Conservation (phyloP, 352 stramenopile species). For the Phytophthora nicotianae region DNA sequence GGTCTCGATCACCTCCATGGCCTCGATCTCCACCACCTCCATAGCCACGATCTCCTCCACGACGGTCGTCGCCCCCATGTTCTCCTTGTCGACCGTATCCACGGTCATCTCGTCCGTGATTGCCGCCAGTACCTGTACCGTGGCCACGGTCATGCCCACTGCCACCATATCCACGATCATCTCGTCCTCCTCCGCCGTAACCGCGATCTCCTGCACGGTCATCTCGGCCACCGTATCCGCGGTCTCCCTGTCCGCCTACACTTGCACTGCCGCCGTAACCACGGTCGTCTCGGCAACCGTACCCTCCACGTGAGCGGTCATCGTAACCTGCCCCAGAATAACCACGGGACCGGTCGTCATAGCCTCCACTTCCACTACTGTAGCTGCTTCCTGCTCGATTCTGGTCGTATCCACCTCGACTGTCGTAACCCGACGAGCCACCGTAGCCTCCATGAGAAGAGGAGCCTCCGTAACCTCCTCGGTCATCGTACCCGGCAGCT, state of each 20-base stretch:
- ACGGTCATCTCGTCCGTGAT: constrained; percentile 22
- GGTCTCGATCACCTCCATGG: constrained; percentile 9
- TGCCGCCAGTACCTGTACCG: constrained; percentile 10
- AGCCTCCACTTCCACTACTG: constrained; percentile 20
- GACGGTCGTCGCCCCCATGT: constrained; percentile 24
- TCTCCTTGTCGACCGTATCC: constrained; percentile 26
- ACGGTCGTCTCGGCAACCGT: constrained; percentile 11
- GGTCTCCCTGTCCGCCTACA: constrained; percentile 13
- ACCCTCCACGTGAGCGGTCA: constrained; percentile 15
- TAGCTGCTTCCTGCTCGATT: constrained; percentile 25
- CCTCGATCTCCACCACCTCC: constrained; percentile 14
- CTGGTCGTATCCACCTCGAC: constrained; percentile 24
- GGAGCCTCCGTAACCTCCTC: constrained; percentile 6
- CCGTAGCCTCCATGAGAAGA: too few species aligned
- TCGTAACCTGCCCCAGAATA: constrained; percentile 25
- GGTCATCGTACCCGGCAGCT: too few species aligned
- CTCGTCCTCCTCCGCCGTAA: neutral
- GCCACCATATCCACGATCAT: constrained; percentile 30
- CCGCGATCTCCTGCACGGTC: neutral
- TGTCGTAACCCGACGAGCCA: too few species aligned
- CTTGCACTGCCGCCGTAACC: constrained; percentile 5
- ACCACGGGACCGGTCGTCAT: constrained; percentile 26
- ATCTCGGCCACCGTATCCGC: constrained; percentile 12
- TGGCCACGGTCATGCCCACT: constrained; percentile 16
- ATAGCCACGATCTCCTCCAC: constrained; percentile 34